These are phyloP conservation scores for Phanerochaete carnosa DNA, from an alignment of 768 basidiomycete genomes.

Conservation along the genomic window DNA sequence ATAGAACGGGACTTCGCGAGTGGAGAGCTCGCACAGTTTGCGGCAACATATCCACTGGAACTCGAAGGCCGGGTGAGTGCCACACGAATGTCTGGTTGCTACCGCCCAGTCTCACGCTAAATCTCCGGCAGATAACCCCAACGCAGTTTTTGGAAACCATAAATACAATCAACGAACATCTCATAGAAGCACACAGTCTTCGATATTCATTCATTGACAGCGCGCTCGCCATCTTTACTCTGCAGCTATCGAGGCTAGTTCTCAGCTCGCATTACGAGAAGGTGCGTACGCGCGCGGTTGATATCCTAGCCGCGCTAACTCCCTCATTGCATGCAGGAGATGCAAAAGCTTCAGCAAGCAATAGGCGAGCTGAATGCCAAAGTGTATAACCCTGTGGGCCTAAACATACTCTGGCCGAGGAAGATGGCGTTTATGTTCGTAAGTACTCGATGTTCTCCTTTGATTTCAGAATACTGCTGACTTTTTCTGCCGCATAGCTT, in stretches of 20 bases:
- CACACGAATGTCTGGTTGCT: not conserved
- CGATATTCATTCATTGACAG: slow-evolving; percentile 75
- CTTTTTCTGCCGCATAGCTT: slow-evolving; percentile 45
- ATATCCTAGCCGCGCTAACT: not conserved
- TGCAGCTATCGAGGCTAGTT: slow-evolving; percentile 77
- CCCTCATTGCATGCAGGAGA: slow-evolving; percentile 59
- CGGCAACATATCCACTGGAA: slow-evolving; percentile 86
- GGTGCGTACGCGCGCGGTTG: slow-evolving; percentile 34
- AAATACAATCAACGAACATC: slow-evolving; percentile 83
- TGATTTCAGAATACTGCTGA: not conserved
- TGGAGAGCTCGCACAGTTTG: slow-evolving; percentile 90
- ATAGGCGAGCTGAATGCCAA: slow-evolving; percentile 69
- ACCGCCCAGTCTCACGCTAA: not conserved
- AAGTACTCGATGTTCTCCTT: no score
- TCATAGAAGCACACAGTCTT: slow-evolving; percentile 85
- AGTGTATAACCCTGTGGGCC: slow-evolving; percentile 80
- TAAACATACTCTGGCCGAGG: slow-evolving; percentile 85
- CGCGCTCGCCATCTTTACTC: slow-evolving; percentile 67
- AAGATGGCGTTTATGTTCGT: slow-evolving; percentile 90
- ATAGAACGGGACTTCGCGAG: slow-evolving; percentile 90
- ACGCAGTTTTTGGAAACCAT: slow-evolving; percentile 88
- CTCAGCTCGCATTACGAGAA: slow-evolving; percentile 76
- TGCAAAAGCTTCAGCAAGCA: slow-evolving; percentile 57
- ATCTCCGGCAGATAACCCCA: slow-evolving; percentile 68
- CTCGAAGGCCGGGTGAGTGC: slow-evolving; percentile 83